Evolutionary conservation across 202 grass and related monocot genomes (phyloP).

Genomic region (Hordeum pubiflorum): DNA sequence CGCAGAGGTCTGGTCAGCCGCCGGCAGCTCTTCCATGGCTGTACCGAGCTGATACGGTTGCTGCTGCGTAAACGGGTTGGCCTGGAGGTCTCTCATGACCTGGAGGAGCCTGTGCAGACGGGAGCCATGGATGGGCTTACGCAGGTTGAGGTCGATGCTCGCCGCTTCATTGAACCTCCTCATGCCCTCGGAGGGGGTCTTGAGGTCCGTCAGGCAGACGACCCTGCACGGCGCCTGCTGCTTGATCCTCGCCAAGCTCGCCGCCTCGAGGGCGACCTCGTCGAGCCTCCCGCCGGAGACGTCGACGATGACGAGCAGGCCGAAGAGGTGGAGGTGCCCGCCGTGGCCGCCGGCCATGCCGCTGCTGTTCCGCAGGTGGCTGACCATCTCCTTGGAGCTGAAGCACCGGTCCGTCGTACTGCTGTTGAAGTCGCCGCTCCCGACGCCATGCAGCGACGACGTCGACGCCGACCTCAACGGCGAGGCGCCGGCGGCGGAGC

Average conservation of each 20-base stretch:
- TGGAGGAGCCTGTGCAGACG: constrained; percentile 38
- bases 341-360: background rate
- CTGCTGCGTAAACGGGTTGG: background rate
- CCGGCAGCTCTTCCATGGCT: background rate
- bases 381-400: constrained; percentile 28
- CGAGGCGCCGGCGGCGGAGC: background rate
- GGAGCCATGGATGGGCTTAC: constrained; percentile 72
- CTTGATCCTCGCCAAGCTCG: constrained; percentile 3
- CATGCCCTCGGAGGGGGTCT: constrained; percentile 23
- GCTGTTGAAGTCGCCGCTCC: background rate
- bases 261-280: constrained; percentile 18
- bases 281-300: constrained; percentile 14
- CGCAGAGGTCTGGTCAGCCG: background rate
- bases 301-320: constrained; percentile 46
- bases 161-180: constrained; percentile 22
- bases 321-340: background rate
- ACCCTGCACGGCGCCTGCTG: constrained; percentile 35
- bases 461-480: constrained; percentile 8
- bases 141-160: constrained; percentile 36
- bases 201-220: constrained; percentile 44
- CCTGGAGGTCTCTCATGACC: constrained; percentile 44
- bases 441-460: background rate
- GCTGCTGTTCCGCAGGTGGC: constrained; percentile 8
- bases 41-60: background rate
- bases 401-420: constrained; percentile 19